Conservation (phyloP, 345 rosid genomes). For the Salix caprea region DNA sequence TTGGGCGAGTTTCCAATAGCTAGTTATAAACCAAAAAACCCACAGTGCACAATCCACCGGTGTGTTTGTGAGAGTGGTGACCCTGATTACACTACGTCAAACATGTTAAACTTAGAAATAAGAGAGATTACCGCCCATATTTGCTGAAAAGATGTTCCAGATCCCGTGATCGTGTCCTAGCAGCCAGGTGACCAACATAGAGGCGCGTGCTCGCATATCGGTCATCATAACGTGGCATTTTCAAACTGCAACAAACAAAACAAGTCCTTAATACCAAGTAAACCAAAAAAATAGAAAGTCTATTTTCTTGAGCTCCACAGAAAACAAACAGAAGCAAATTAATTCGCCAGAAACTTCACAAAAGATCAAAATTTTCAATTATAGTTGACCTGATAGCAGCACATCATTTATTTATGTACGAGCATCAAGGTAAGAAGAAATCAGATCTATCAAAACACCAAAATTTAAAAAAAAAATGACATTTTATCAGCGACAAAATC, state of each 20-base stretch:
- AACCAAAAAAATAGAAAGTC: not conserved
- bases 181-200: constrained; percentile 65
- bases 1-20: not conserved
- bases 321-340: not conserved
- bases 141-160: constrained; percentile 66
- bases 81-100: not conserved
- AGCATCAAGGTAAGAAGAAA: not conserved
- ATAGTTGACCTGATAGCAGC: not conserved
- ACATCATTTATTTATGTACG: not conserved
- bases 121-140: constrained; percentile 58
- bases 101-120: not conserved
- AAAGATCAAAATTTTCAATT: not conserved
- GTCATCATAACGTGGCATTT: constrained; percentile 77
- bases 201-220: constrained; percentile 63
- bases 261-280: not conserved
- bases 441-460: not conserved
- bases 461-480: not conserved
- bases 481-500: not conserved
- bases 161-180: constrained; percentile 65
- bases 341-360: not conserved
- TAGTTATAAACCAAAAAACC: not conserved
- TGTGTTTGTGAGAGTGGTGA: not conserved
- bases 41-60: not conserved
- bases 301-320: not conserved
- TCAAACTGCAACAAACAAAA: constrained; percentile 20